Percentiles rank a stretch among this genome's conserved stretches.
Conservation (phyloP, 2,329 filamentous ascomycete genomes). For the Cordyceps militaris region DNA sequence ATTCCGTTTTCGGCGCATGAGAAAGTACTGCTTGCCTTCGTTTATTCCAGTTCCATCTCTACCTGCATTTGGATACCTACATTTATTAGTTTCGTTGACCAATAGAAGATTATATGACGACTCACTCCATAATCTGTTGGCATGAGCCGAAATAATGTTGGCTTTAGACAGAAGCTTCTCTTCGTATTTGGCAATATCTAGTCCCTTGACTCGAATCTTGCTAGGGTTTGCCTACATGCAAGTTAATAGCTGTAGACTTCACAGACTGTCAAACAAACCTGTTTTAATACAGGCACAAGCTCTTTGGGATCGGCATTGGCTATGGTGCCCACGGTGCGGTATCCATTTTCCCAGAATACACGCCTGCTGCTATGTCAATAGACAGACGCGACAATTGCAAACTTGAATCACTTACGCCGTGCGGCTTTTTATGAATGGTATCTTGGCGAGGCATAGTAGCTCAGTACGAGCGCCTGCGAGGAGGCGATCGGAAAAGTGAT, state of each 20-base stretch:
- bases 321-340: conserved; percentile 58
- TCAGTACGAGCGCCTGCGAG: conserved; percentile 66
- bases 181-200: conserved; percentile 51
- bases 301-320: conserved; percentile 63
- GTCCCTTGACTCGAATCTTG: conserved; percentile 49
- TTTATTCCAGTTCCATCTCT: conserved; percentile 39
- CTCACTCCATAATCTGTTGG: conserved; percentile 63
- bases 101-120: conserved; percentile 16
- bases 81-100: conserved; percentile 12
- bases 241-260: conserved; percentile 4
- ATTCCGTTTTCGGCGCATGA: background rate
- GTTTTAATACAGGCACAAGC: conserved; percentile 63
- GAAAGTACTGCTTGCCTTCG: background rate
- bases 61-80: conserved; percentile 45
- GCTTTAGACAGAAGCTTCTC: conserved; percentile 62
- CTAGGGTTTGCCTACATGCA: conserved; percentile 55
- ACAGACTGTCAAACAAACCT: conserved; percentile 31
- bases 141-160: conserved; percentile 59
- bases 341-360: conserved; percentile 71
- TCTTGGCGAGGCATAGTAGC: conserved; percentile 61
- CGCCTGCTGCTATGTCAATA: conserved; percentile 24
- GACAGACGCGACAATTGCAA: background rate
- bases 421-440: conserved; percentile 70
- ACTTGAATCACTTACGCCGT: conserved; percentile 46
- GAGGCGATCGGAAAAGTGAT: conserved; percentile 69